A percentile compares a stretch with the other conserved stretches of the same genome.
Conservation (phyloP, 2,329 filamentous ascomycete species). For the Penicillium sp. region DNA sequence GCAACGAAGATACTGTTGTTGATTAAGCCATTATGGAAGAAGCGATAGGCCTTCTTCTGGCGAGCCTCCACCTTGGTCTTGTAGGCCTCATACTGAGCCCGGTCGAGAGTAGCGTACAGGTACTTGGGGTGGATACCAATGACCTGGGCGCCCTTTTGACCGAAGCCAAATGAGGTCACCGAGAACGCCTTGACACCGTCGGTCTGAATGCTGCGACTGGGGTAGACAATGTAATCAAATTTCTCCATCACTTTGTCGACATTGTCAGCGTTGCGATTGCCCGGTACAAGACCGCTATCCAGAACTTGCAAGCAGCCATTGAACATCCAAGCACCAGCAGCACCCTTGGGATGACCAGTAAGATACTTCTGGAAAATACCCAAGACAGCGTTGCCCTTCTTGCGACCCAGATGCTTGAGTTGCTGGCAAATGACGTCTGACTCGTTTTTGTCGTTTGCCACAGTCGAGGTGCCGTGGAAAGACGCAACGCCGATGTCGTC, state of each 20-base stretch:
- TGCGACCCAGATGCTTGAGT: constrained; percentile 85
- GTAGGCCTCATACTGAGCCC: constrained; percentile 75
- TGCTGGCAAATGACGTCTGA: constrained; percentile 96
- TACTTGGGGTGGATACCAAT: constrained; percentile 97
- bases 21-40: constrained; percentile 96
- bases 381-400: constrained; percentile 91
- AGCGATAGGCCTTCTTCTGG: constrained; percentile 98
- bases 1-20: constrained; percentile 97
- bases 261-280: constrained; percentile 97
- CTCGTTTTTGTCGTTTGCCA: constrained; percentile 99
- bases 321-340: constrained; percentile 99
- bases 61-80: constrained; percentile 80
- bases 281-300: constrained; percentile 87
- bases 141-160: constrained; percentile 95
- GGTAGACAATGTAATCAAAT: constrained; percentile 96
- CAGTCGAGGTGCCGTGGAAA: constrained; percentile 97
- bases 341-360: constrained; percentile 98
- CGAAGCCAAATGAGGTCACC: constrained; percentile 97
- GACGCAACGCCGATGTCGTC: constrained; percentile 93
- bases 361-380: constrained; percentile 99
- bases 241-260: constrained; percentile 94
- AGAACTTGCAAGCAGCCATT: constrained; percentile 95
- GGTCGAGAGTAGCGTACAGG: constrained; percentile 87
- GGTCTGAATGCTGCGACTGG: constrained; percentile 89
- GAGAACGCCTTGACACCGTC: constrained; percentile 98